Percentiles rank a stretch among this genome's conserved stretches.
phyloP scores from a whole-genome alignment of 768 basidiomycete genomes.

The Leccinum uliginosum region DNA sequence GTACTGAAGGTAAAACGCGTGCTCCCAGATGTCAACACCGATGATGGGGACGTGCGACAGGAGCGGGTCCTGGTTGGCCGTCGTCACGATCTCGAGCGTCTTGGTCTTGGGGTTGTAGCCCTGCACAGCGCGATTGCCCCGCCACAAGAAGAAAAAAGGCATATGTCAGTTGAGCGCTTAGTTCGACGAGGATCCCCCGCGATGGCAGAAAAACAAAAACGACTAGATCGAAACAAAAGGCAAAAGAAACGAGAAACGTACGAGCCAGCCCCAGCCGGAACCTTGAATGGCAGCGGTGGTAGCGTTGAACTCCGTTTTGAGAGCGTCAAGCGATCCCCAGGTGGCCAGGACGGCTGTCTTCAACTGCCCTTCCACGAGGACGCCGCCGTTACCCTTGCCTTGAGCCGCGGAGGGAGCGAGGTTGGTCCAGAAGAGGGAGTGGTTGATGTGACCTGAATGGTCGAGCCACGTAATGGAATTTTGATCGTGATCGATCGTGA shows the following conservation, averaged over 20 bases:
- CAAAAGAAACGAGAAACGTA: conserved; percentile 26
- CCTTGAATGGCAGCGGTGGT: conserved; percentile 86
- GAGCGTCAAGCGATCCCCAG: conserved; percentile 67
- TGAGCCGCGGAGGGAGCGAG: conserved; percentile 59
- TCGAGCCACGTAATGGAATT: neutral
- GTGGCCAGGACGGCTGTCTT: conserved; percentile 56
- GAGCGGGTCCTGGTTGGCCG: conserved; percentile 94
- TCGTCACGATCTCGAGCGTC: conserved; percentile 83
- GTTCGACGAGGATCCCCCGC: neutral
- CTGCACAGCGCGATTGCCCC: conserved; percentile 30
- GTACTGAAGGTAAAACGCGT: conserved; percentile 96
- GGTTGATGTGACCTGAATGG: conserved; percentile 77
- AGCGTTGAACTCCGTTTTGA: conserved; percentile 82
- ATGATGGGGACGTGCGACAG: conserved; percentile 74
- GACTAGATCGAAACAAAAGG: neutral
- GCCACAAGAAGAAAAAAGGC: neutral
- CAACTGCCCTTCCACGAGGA: conserved; percentile 57
- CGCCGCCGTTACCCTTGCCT: conserved; percentile 57
- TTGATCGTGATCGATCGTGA: neutral
- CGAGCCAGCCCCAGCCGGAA: conserved; percentile 96
- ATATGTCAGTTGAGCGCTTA: neutral
- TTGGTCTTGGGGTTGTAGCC: conserved; percentile 65
- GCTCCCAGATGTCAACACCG: conserved; percentile 95
- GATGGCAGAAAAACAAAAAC: conserved; percentile 26
- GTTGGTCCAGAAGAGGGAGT: conserved; percentile 96